Evolutionary conservation across 2,329 filamentous ascomycete species (phyloP), one percentile per base, ranked within the genome.

Genomic region (Penicillium sp.): DNA sequence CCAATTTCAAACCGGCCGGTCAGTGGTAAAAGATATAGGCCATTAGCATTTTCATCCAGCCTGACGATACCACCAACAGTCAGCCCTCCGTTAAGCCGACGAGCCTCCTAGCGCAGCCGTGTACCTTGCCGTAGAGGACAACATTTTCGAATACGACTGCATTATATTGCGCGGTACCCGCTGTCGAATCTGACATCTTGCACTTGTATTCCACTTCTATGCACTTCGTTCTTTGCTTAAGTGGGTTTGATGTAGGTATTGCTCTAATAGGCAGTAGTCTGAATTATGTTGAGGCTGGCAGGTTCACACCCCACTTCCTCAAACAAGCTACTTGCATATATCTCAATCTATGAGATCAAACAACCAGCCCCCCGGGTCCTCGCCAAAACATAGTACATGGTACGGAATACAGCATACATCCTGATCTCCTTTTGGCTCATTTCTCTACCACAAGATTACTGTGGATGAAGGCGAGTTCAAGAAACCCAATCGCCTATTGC

Each of bases 231-330:
- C 45, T 23, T 23, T 23, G 3, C 23, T 23, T n/a, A n/a, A n/a
- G 9, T 41, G 8, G 13, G 4, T 18, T n/a, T 4, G 4, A 38
- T 29, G 34, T 49, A 7, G 29, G 16, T n/a, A n/a, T 48, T 48
- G 5, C 51, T 18, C 7, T 26, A 35, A 48, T 48, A 34, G 45
- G 45, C 34, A 52, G 27, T 36, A 53, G 51, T 11, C 38, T 43
- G 32, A 10, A n/a, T 16, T 40, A n/a, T 18, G 36, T 10, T 38
- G 32, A 30, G 23, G 19, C 18, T 40, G 35, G 19, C 18, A 40
- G 35, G 34, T 14, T 29, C 32, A 36, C 30, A 10, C 30, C 18
- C 23, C 38, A 11, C 39, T 13, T 1, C 5, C 32, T 29, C 26
- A 11, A 48, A 13, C 8, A 6, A 42, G 46, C 6, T n/a, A 48